Conservation (phyloP, 2,329 filamentous ascomycete genomes). For the Mycosphaerella arachidis region DNA sequence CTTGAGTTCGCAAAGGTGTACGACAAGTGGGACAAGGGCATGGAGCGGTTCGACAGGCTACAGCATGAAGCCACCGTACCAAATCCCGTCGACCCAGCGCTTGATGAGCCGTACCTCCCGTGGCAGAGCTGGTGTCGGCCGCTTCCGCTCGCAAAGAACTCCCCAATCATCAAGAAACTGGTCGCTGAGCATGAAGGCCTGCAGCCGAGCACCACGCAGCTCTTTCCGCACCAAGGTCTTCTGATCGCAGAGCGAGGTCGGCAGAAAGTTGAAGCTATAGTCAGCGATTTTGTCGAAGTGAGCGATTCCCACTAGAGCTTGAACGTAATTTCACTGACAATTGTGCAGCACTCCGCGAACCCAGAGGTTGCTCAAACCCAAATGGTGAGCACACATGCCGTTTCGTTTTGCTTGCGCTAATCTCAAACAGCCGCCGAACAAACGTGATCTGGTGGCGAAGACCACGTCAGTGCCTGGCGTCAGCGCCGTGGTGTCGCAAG, state of each 20-base stretch:
- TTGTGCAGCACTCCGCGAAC: neutral
- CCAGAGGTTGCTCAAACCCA: neutral
- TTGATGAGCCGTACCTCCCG: neutral
- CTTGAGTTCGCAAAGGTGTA: no score
- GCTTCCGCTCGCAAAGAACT: neutral
- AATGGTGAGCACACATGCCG: neutral
- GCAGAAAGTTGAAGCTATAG: neutral
- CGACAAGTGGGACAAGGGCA: neutral
- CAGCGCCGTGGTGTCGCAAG: neutral
- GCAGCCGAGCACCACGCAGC: neutral
- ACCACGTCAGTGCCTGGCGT: neutral
- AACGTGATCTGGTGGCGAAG: neutral
- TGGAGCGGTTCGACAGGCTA: no score
- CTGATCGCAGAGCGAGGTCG: neutral
- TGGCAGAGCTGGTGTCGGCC: neutral
- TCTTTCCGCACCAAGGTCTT: neutral
- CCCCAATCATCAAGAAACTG: neutral
- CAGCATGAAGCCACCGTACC: neutral
- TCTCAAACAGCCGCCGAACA: neutral
- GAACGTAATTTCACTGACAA: neutral
- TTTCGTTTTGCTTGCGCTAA: neutral
- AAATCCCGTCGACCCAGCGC: neutral
- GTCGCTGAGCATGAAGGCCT: neutral
- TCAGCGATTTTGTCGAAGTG: neutral
- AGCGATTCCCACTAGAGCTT: neutral